Evolutionary conservation across 805 yeast species (phyloP), one percentile per base, ranked within the genome.

Genomic region (Candida ortonii): DNA sequence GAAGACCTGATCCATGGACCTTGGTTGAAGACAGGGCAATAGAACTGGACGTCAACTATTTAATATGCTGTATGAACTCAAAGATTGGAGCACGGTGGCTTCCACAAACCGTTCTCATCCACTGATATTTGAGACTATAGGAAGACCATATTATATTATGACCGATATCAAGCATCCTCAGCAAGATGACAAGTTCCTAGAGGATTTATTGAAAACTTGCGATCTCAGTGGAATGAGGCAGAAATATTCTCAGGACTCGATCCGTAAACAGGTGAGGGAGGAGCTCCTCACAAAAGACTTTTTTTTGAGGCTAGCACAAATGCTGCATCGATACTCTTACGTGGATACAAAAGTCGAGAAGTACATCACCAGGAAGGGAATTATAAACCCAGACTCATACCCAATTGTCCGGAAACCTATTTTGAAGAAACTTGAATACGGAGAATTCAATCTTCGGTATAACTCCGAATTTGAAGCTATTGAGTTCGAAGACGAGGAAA

Each of bases 181-280:
- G 18, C 49, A 49, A 28, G 51, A 52, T 21, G 55, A 52, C 30
- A 35, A 26, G 13, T 49, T 36, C 18, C 34, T 52, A 21, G 47
- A 41, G 22, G 27, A 39, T 7, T 35, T 53, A 5, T 34, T 53
- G 4, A 44, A 41, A 20, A 21, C 28, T 15, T 51, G 56, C 27
- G 59, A 53, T 28, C 24, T 53, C 4, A 45, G 54, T 13, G 57
- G 57, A 4, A 5, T 22, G 20, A 44, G 59, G 30, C 44, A 36
- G n/a, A 27, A 33, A 16, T 20, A 28, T 15, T 46, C 49, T 20
- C 44, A 39, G 24, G 22, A 34, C 10, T 28, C 40, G 16, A 37
- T 38, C 20, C 39, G 32, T 33, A 22, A 33, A 2, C 30, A 29
- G 13, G 34, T 47, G 14, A 39, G 36, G 14, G 33, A 36, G 12